Conservation (phyloP, 140 eudicot genomes). For the Stevia rebaudiana region DNA sequence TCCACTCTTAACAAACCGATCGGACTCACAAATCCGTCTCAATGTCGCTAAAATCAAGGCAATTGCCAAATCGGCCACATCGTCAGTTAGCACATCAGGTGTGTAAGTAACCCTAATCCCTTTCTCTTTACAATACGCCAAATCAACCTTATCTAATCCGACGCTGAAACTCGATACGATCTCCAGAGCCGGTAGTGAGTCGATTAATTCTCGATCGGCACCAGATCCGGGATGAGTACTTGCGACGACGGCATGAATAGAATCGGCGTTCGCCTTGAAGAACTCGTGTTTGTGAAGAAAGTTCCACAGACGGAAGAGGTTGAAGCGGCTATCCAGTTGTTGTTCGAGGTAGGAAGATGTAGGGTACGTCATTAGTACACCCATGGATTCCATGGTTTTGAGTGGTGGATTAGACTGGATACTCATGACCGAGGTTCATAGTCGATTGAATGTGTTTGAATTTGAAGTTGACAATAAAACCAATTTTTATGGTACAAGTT, state of each 20-base stretch:
- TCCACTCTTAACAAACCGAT: constrained; percentile 54
- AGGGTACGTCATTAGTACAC: constrained; percentile 61
- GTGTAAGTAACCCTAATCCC: constrained; percentile 78
- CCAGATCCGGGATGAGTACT: constrained; percentile 60
- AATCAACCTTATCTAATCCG: constrained; percentile 76
- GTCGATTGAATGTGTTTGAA: no score
- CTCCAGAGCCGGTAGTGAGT: constrained; percentile 60
- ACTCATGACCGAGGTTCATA: not conserved
- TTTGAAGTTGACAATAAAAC: no score
- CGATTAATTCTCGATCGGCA: constrained; percentile 59
- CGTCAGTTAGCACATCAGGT: constrained; percentile 89
- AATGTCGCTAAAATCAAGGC: constrained; percentile 61
- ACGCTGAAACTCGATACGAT: constrained; percentile 75
- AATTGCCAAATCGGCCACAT: constrained; percentile 79
- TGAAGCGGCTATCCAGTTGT: constrained; percentile 58
- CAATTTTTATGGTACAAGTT: no score
- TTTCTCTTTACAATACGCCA: constrained; percentile 60
- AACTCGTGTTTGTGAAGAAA: constrained; percentile 23
- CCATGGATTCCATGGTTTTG: constrained; percentile 43
- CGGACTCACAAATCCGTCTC: constrained; percentile 55
- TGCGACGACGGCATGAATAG: constrained; percentile 74
- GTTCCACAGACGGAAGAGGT: constrained; percentile 58
- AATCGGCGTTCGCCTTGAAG: constrained; percentile 29
- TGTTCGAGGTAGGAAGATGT: constrained; percentile 61
- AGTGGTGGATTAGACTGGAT: not conserved